Evolutionary conservation across 441 rosid species (phyloP).

Genomic region (Francoa sonchifolia): DNA sequence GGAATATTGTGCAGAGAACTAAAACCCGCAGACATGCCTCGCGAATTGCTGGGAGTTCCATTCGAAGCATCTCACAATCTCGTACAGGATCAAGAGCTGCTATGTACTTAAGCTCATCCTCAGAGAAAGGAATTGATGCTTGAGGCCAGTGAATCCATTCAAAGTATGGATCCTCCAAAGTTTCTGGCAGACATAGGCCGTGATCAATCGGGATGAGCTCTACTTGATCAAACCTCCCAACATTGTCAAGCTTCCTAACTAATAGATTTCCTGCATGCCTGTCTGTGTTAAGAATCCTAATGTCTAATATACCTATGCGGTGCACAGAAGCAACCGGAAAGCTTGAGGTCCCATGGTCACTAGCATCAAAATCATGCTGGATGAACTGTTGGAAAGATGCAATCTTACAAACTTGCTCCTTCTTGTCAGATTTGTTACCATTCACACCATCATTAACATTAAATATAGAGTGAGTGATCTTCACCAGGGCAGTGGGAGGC

Average conservation of each 20-base stretch:
- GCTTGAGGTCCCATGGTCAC: slow-evolving; percentile 52
- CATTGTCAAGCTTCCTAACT: slow-evolving; percentile 41
- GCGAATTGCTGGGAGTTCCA: slow-evolving; percentile 50
- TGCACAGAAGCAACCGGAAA: slow-evolving; percentile 49
- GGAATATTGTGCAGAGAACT: slow-evolving; percentile 39
- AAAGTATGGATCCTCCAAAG: slow-evolving; percentile 47
- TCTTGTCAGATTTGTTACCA: slow-evolving; percentile 22
- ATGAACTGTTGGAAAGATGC: slow-evolving; percentile 51
- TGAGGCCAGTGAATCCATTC: slow-evolving; percentile 68
- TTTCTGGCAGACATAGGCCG: slow-evolving; percentile 52
- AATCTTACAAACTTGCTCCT: slow-evolving; percentile 41
- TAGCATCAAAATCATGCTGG: slow-evolving; percentile 49
- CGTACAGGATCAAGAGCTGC: slow-evolving; percentile 28
- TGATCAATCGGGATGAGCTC: slow-evolving; percentile 54
- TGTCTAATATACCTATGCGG: slow-evolving; percentile 45
- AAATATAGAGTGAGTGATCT: slow-evolving; percentile 38
- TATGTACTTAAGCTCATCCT: slow-evolving; percentile 45
- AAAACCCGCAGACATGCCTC: slow-evolving; percentile 49
- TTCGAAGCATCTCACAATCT: slow-evolving; percentile 41
- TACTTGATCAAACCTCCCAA: slow-evolving; percentile 31
- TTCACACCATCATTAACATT: slow-evolving; percentile 40
- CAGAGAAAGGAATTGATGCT: slow-evolving; percentile 49
- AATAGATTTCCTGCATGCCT: slow-evolving; percentile 56
- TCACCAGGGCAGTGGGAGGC: slow-evolving; percentile 41
- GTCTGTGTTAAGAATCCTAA: slow-evolving; percentile 51